phyloP scores from a whole-genome alignment of 2,329 filamentous ascomycete species.

The Fusarium sp. region DNA sequence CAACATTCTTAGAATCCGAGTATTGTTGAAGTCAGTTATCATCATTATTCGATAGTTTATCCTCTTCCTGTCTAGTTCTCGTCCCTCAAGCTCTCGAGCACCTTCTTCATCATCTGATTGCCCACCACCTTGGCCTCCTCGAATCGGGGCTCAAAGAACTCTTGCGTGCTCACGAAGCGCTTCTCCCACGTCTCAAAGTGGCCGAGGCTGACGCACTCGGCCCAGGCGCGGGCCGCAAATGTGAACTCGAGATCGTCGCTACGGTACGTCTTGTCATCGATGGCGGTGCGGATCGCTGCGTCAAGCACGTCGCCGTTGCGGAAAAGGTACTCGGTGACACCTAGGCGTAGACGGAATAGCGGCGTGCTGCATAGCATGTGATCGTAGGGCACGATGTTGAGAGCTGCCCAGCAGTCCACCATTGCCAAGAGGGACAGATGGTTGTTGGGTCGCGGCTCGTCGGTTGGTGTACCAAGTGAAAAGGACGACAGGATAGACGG shows the following conservation, averaged over 20 bases:
- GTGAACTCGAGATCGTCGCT: conserved; percentile 97
- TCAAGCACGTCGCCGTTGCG: conserved; percentile 84
- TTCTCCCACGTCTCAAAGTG: conserved; percentile 95
- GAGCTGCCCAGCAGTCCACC: conserved; percentile 97
- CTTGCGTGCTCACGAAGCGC: conserved; percentile 89
- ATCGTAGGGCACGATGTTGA: conserved; percentile 95
- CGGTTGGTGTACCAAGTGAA: conserved; percentile 78
- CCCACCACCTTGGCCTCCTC: conserved; percentile 87
- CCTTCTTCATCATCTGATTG: conserved; percentile 97
- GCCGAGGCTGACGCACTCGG: conserved; percentile 89
- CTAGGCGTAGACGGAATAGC: conserved; percentile 95
- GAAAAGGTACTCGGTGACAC: conserved; percentile 97
- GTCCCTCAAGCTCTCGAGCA: conserved; percentile 80
- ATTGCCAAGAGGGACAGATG: conserved; percentile 94
- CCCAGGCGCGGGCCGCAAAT: conserved; percentile 96
- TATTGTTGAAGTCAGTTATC: conserved; percentile 6
- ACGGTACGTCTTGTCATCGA: conserved; percentile 92
- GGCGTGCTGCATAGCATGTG: conserved; percentile 99
- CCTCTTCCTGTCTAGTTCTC: conserved; percentile 16
- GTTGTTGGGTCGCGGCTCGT: conserved; percentile 82
- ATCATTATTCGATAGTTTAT: neutral
- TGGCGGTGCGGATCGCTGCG: conserved; percentile 85
- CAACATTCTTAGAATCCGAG: conserved; percentile 5
- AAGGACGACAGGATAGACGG: conserved; percentile 91
- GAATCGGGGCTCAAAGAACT: conserved; percentile 92